Percentiles rank a stretch among this genome's conserved stretches.
These are phyloP conservation scores for Zygosaccharomyces rouxii DNA, from an alignment of 805 yeast genomes.

Conservation along the genomic window DNA sequence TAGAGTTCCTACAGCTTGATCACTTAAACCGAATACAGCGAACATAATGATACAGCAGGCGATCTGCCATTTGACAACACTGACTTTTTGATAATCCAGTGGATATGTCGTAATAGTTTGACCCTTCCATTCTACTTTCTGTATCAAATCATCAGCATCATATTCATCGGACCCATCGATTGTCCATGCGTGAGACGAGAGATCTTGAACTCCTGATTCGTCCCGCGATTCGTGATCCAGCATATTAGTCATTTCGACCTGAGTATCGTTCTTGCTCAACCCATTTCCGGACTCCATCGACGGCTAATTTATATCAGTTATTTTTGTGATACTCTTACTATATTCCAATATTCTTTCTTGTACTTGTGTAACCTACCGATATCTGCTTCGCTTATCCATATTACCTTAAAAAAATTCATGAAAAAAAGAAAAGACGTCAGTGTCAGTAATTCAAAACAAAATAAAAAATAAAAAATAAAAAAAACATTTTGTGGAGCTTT, in stretches of 20 bases:
- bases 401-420: neutral
- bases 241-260: constrained; percentile 12
- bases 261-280: constrained; percentile 7
- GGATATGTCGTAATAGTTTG: constrained; percentile 26
- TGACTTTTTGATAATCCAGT: constrained; percentile 24
- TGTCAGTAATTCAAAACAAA: constrained; percentile 1
- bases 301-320: neutral
- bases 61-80: constrained; percentile 30
- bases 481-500: neutral
- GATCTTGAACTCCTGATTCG: neutral
- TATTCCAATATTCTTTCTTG: neutral
- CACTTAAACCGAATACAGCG: constrained; percentile 33
- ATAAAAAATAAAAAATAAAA: neutral
- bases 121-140: constrained; percentile 28
- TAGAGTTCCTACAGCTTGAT: constrained; percentile 34
- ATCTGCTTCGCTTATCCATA: neutral
- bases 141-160: neutral
- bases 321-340: neutral
- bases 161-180: neutral
- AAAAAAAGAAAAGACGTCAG: constrained; percentile 1
- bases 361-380: neutral
- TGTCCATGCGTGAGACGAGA: neutral
- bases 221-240: constrained; percentile 9
- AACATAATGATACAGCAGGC: constrained; percentile 29
- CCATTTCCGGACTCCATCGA: constrained; percentile 7